Evolutionary conservation across 208 protist species (phyloP).

Genomic region (Histomonas meleagridis): DNA sequence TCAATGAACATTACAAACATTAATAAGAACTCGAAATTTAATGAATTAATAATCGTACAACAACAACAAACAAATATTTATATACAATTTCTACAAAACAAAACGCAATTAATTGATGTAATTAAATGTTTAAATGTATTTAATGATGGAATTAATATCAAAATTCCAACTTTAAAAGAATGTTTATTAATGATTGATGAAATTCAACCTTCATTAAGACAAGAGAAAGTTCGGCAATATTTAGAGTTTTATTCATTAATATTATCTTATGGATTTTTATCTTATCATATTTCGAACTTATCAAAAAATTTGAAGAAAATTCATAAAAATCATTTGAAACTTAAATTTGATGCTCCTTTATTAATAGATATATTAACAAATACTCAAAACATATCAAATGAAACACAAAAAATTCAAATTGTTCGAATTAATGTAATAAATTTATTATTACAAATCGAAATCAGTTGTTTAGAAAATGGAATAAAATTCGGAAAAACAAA

Average conservation of each 20-base stretch:
- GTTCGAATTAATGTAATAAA: neutral
- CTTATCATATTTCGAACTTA: neutral
- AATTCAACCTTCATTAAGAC: neutral
- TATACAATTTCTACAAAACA: slow-evolving; percentile 14
- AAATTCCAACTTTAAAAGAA: neutral
- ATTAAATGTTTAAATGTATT: neutral
- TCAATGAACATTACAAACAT: neutral
- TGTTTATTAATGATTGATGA: neutral
- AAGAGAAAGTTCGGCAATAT: neutral
- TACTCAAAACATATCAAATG: neutral
- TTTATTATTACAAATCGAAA: neutral
- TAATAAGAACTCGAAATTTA: neutral
- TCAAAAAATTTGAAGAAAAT: neutral
- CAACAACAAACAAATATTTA: neutral
- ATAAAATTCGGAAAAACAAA: neutral
- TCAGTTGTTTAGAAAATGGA: neutral
- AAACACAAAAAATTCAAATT: neutral
- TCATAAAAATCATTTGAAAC: neutral
- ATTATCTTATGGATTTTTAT: neutral
- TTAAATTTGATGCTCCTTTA: neutral
- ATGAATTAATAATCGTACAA: neutral
- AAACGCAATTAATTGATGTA: neutral
- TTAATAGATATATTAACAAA: neutral
- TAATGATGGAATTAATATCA: neutral
- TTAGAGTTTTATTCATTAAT: neutral